Evolutionary conservation across 208 protist species (phyloP).

Genomic region (Angomonas deanei): DNA sequence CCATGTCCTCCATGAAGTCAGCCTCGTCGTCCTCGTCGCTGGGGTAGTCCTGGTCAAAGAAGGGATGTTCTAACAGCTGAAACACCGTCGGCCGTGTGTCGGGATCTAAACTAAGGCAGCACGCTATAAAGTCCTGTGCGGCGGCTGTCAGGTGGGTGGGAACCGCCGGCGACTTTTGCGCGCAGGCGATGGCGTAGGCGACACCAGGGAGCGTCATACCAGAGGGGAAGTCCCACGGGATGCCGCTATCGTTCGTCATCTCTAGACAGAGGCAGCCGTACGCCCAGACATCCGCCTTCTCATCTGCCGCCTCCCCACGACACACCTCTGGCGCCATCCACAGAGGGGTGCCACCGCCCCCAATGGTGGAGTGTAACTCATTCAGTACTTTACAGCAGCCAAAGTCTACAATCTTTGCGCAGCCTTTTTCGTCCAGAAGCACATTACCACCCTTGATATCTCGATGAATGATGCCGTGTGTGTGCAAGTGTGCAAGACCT

Average conservation of each 20-base stretch:
- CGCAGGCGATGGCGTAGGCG: conserved; percentile 57
- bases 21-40: conserved; percentile 33
- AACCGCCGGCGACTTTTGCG: conserved; percentile 48
- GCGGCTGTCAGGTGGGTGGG: conserved; percentile 41
- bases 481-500: conserved; percentile 69
- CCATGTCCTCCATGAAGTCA: neutral
- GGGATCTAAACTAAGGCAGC: conserved; percentile 56
- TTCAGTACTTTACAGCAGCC: conserved; percentile 82
- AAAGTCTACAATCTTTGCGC: conserved; percentile 92
- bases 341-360: conserved; percentile 53
- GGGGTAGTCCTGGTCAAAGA: conserved; percentile 37
- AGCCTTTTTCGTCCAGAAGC: conserved; percentile 76
- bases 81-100: conserved; percentile 45
- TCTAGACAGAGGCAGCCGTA: conserved; percentile 80
- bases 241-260: conserved; percentile 65
- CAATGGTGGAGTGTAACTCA: conserved; percentile 28
- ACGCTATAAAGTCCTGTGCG: conserved; percentile 61
- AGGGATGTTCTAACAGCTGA: conserved; percentile 69
- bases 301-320: conserved; percentile 47
- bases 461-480: conserved; percentile 76
- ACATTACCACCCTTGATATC: conserved; percentile 92
- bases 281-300: conserved; percentile 77
- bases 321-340: conserved; percentile 89
- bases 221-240: conserved; percentile 60
- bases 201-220: conserved; percentile 49